Evolutionary conservation across 176 grass and related monocot species (phyloP), one percentile per base, ranked within the genome.

Genomic region (Triticum dicoccoides): DNA sequence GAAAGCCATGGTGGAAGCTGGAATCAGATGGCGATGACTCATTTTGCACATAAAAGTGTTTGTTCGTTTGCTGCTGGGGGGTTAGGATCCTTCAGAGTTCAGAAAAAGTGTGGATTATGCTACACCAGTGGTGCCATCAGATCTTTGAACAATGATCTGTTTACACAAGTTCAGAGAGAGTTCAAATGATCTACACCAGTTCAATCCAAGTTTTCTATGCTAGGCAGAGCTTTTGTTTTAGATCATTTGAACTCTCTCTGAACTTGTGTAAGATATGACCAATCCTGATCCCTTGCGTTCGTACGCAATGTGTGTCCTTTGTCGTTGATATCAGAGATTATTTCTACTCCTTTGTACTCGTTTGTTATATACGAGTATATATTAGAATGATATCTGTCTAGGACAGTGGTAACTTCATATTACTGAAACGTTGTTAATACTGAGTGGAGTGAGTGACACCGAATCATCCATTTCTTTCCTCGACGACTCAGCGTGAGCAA

Each of bases 1-100:
- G 78, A 12, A 92, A 82, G 59, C 88, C 84, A 34, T 91, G 93
- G 90, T 95, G 93, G 93, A 91, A 91, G 63, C 79, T 92, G 52
- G 83, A 90, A 8, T 90, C 75, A 1, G 88, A 88, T 56, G 73
- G 76, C 32, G 72, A 83, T 38, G 63, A 70, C 66, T 66, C 65
- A 70, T 69, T 72, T 73, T 77, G 32, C 47, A 45, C 1, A 2
- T 20, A 30, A 25, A 25, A 6, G n/a, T 44, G 74, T 64, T 62
- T 47, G 75, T 38, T 67, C 10, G 61, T 69, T 67, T 86, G 73
- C 8, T 27, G 4, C 35, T 61, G 9, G 1, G 38, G 63, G 23
- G 5, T 15, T 59, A 4, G 10, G 51, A 33, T 75, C 33, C 11
- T 54, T 32, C 2, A 47, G 33, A 30, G 33, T 17, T 45, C 35